phyloP scores from a whole-genome alignment of 2,329 filamentous ascomycete genomes.

The Fusarium sp. region DNA sequence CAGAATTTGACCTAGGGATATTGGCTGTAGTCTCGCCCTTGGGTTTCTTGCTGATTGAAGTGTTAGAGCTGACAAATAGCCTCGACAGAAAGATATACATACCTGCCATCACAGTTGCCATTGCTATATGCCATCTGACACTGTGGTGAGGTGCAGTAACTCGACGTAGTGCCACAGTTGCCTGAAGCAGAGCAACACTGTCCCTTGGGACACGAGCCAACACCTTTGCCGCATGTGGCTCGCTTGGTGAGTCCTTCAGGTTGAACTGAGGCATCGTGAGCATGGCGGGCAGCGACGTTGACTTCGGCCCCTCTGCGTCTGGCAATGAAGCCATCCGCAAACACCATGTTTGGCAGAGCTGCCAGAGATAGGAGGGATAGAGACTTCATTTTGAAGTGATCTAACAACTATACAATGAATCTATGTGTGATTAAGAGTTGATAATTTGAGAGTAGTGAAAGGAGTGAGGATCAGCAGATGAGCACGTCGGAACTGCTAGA shows the following conservation, averaged over 20 bases:
- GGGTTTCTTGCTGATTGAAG: slow-evolving; percentile 46
- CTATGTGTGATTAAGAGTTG: not conserved
- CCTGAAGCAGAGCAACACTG: slow-evolving; percentile 54
- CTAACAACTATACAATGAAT: not conserved
- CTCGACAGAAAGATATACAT: slow-evolving; percentile 17
- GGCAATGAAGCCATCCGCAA: slow-evolving; percentile 15
- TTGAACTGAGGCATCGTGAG: not conserved
- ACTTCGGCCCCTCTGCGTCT: slow-evolving; percentile 20
- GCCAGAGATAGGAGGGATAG: slow-evolving; percentile 4
- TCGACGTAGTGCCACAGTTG: slow-evolving; percentile 52
- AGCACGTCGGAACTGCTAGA: not conserved
- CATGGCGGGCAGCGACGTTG: slow-evolving; percentile 16
- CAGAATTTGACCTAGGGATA: slow-evolving; percentile 47
- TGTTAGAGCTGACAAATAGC: not conserved
- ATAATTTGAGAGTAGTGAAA: not conserved
- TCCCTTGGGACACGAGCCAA: slow-evolving; percentile 49
- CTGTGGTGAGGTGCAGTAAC: slow-evolving; percentile 53
- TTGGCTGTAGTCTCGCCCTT: slow-evolving; percentile 49
- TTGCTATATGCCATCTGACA: slow-evolving; percentile 56
- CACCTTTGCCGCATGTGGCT: slow-evolving; percentile 49
- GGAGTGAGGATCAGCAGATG: not conserved
- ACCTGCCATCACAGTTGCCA: slow-evolving; percentile 54
- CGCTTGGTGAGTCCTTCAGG: slow-evolving; percentile 7
- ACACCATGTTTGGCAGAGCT: not conserved
- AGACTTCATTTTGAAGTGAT: slow-evolving; percentile 16